phyloP scores from a whole-genome alignment of 2,329 filamentous ascomycete genomes.

The Aspergillus tubingensis region DNA sequence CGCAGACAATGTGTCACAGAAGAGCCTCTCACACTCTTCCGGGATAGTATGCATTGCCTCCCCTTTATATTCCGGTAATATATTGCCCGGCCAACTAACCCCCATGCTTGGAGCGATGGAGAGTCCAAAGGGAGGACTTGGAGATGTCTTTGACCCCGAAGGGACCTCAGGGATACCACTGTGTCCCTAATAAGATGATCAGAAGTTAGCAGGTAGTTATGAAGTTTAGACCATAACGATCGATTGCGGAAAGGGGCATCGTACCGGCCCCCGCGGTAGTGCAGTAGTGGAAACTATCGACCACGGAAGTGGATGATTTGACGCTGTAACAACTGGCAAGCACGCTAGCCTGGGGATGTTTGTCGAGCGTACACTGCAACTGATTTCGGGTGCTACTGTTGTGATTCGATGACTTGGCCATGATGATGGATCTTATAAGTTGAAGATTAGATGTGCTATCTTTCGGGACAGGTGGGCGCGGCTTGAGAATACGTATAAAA shows the following conservation, averaged over 20 bases:
- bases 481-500: background rate
- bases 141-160: constrained; percentile 79
- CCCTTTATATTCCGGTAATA: constrained; percentile 60
- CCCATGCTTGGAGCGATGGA: constrained; percentile 66
- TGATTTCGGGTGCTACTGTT: constrained; percentile 66
- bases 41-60: constrained; percentile 95
- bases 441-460: background rate
- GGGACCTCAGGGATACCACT: constrained; percentile 96
- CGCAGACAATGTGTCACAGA: constrained; percentile 91
- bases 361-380: constrained; percentile 61
- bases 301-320: constrained; percentile 65
- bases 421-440: constrained; percentile 22
- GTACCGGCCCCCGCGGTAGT: constrained; percentile 82
- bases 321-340: constrained; percentile 91
- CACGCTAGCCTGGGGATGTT: constrained; percentile 63
- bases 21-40: constrained; percentile 99
- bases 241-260: constrained; percentile 28
- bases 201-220: constrained; percentile 7
- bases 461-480: background rate
- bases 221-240: background rate
- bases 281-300: constrained; percentile 91
- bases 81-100: constrained; percentile 47
- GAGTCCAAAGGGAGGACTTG: constrained; percentile 86
- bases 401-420: constrained; percentile 63
- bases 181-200: constrained; percentile 59